These are phyloP conservation scores for Mytilinidion resinicola DNA, from an alignment of 495 filamentous ascomycete genomes.

Conservation along the genomic window DNA sequence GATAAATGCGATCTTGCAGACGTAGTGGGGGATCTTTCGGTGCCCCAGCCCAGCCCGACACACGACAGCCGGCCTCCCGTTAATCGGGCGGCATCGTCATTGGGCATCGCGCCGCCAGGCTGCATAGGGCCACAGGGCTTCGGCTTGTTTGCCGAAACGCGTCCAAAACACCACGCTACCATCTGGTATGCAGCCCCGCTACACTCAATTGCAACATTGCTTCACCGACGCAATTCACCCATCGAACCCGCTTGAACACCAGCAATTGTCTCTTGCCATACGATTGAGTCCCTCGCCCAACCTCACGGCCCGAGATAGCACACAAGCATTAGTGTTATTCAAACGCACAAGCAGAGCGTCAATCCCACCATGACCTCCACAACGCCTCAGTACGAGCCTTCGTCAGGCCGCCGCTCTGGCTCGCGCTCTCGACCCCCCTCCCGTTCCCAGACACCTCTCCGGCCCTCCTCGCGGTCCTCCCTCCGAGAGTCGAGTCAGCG, in stretches of 20 bases:
- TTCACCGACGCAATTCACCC: too few species aligned
- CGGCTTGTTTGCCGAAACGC: too few species aligned
- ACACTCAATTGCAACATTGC: too few species aligned
- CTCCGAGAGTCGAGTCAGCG: constrained; percentile 54
- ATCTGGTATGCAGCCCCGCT: too few species aligned
- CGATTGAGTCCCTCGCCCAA: constrained; percentile 5
- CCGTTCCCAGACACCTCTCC: constrained; percentile 87
- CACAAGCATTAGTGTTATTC: not conserved
- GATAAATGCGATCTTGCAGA: too few species aligned
- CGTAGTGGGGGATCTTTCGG: too few species aligned
- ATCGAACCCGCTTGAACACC: too few species aligned
- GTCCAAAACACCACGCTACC: too few species aligned
- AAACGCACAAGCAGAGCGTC: not conserved
- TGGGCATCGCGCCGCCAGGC: too few species aligned
- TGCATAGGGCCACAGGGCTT: too few species aligned
- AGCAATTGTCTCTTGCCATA: too few species aligned
- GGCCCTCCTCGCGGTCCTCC: constrained; percentile 83
- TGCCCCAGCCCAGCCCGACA: not conserved
- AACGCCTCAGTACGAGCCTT: constrained; percentile 18
- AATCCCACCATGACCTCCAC: constrained; percentile 21
- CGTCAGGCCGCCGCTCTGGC: constrained; percentile 38
- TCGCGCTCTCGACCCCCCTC: constrained; percentile 49
- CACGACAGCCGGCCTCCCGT: constrained; percentile 22
- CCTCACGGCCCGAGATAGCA: not conserved
- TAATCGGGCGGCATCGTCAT: too few species aligned